A percentile compares a stretch with the other conserved stretches of the same genome.
phyloP scores from a whole-genome alignment of 1,284 basidiomycete genomes.

The Laetiporus sulphureus region DNA sequence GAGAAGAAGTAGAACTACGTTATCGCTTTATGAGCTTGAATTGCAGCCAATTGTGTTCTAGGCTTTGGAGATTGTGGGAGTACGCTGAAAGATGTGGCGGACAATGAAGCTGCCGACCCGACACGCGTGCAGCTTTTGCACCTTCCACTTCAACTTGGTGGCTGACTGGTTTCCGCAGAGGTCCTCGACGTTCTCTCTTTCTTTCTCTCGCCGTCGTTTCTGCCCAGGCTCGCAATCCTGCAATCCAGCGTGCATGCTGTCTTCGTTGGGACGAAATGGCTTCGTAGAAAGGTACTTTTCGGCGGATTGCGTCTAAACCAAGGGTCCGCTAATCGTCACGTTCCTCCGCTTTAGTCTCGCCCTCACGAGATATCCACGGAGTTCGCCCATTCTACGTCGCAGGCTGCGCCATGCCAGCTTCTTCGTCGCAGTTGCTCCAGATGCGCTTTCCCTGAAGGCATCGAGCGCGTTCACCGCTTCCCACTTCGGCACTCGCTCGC shows the following conservation, averaged over 20 bases:
- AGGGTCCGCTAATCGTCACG: neutral
- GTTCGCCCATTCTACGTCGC: constrained; percentile 6
- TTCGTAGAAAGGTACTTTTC: constrained; percentile 25
- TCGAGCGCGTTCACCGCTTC: constrained; percentile 4
- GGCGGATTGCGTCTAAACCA: neutral
- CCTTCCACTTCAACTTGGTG: neutral
- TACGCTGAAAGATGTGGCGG: no score
- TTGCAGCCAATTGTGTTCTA: no score
- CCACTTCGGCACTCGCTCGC: constrained; percentile 9
- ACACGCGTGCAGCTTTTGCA: no score
- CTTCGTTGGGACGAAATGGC: constrained; percentile 27
- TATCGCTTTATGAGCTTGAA: no score
- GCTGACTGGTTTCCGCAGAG: neutral
- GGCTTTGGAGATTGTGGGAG: no score
- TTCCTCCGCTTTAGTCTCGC: constrained; percentile 10
- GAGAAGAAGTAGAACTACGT: no score
- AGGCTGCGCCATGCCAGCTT: constrained; percentile 9
- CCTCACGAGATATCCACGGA: constrained; percentile 13
- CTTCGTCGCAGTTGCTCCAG: constrained; percentile 3
- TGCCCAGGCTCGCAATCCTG: neutral
- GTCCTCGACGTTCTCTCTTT: neutral
- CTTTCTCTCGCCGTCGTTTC: neutral
- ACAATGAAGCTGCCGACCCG: constrained; percentile 1
- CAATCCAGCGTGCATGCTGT: constrained; percentile 23
- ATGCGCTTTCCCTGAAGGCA: neutral